Evolutionary conservation across 176 grass and related monocot species (phyloP), one percentile per base, ranked within the genome.

Genomic region (Miscanthus lutarioriparius): DNA sequence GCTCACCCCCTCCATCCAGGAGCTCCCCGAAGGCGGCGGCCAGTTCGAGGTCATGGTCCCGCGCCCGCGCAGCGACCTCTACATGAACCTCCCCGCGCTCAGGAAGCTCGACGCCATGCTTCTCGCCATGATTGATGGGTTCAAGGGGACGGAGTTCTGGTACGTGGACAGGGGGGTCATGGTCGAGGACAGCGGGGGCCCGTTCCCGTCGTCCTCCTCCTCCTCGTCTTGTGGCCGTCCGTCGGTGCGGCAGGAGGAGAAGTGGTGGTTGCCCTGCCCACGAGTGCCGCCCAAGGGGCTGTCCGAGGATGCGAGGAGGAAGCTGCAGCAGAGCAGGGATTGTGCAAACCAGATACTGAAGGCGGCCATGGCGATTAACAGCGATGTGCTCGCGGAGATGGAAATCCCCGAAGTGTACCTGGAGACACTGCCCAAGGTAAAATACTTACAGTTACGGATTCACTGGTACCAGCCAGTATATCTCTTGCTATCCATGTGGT

Each of bases 101-200:
- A 99, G 82, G 91, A 99, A 99, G 64, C 93, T 99, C 45, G 93
- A 99, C 48, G 88, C 96, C 56, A 99, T 99, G 96, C 87, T 99
- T 67, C 90, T 99, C 63, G 79, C 83, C 4, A 99, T 96, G 88
- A 88, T 96, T 36, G 93, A 99, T 63, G 93, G 90, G 62, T 99
- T 99, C 75, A 85, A 75, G 49, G 86, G 92, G 76, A 96, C 93
- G 2, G 84, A 99, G 27, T 99, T 99, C 83, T 94, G 91, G 96
- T 99, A 99, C 44, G 96, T 96, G 0, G 96, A 99, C 49, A 86
- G 93, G 74, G 96, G 93, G 45, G 91, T 99, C n/a, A 78, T 91
- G 26, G 83, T 99, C 2, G 91, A 99, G 15, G 93, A 98, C 32
- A 80, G 78, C 6, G 89, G 83, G n/a, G 92, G 86, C 2, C 84